These are phyloP conservation scores for Scutellaria galericulata DNA, from an alignment of 257 asterid genomes.

Conservation along the genomic window DNA sequence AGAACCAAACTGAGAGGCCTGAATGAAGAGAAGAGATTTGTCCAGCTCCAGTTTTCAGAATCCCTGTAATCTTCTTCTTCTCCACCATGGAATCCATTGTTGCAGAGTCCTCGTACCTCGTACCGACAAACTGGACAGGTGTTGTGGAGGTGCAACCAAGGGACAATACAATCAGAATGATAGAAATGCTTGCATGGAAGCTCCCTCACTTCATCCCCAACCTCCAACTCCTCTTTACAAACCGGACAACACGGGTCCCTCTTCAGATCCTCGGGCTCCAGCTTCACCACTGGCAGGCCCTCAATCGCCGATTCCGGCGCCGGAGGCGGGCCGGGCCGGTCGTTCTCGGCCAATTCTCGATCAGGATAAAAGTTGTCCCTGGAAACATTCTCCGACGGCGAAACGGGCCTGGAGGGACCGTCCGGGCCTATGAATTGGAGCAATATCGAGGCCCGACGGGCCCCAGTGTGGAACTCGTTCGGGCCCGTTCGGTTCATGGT, in stretches of 20 bases:
- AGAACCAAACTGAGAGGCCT: constrained; percentile 70
- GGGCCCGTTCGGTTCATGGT: constrained; percentile 3
- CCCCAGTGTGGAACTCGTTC: constrained; percentile 15
- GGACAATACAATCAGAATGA: constrained; percentile 72
- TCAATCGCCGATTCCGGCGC: constrained; percentile 48
- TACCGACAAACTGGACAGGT: constrained; percentile 89
- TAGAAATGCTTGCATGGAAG: constrained; percentile 88
- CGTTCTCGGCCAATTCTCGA: constrained; percentile 46
- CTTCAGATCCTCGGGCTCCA: constrained; percentile 46
- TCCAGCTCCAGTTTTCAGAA: constrained; percentile 58
- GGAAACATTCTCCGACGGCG: constrained; percentile 30
- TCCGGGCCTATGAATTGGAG: constrained; percentile 69
- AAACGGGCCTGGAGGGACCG: constrained; percentile 44
- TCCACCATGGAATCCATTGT: constrained; percentile 26
- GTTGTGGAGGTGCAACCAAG: constrained; percentile 75
- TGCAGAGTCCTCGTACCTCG: constrained; percentile 49
- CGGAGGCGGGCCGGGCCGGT: constrained; percentile 54
- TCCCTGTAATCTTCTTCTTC: constrained; percentile 31
- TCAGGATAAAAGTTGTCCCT: not conserved
- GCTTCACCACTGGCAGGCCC: constrained; percentile 52
- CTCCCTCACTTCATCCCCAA: constrained; percentile 61
- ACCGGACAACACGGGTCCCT: constrained; percentile 68
- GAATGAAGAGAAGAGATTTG: constrained; percentile 46
- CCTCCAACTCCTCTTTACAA: constrained; percentile 85
- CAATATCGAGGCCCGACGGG: constrained; percentile 50